Conservation (phyloP, 352 stramenopile genomes). For the Phytophthora pseudosyringae region DNA sequence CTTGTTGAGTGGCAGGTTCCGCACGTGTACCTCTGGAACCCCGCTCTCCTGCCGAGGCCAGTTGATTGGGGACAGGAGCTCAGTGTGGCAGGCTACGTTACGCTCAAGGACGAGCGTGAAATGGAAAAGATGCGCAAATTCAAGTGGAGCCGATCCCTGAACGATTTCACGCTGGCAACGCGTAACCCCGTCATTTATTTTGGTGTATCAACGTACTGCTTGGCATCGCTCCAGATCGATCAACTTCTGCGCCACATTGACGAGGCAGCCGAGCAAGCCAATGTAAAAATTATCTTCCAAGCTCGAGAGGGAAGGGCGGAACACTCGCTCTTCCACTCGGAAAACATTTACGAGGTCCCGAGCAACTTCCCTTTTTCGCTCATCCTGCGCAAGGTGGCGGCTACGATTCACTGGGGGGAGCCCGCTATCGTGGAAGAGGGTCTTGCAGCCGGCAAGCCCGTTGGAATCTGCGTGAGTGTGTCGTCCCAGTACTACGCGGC, state of each 20-base stretch:
- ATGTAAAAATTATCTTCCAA: slow-evolving; percentile 70
- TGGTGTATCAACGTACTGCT: slow-evolving; percentile 41
- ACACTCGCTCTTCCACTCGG: slow-evolving; percentile 27
- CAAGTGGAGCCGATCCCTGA: slow-evolving; percentile 40
- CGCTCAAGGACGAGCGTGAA: slow-evolving; percentile 38
- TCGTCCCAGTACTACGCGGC: slow-evolving; percentile 91
- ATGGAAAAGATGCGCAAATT: slow-evolving; percentile 36
- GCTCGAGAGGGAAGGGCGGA: slow-evolving; percentile 26
- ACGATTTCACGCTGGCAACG: slow-evolving; percentile 39
- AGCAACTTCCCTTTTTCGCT: slow-evolving; percentile 70
- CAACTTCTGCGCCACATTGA: slow-evolving; percentile 45
- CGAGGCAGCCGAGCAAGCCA: slow-evolving; percentile 32
- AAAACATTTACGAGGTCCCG: slow-evolving; percentile 48
- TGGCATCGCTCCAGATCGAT: slow-evolving; percentile 34
- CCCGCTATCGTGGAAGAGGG: slow-evolving; percentile 86
- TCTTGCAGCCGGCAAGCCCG: slow-evolving; percentile 81
- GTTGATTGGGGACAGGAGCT: slow-evolving; percentile 55
- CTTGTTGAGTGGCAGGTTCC: slow-evolving; percentile 51
- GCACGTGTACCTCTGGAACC: slow-evolving; percentile 55
- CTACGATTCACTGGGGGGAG: slow-evolving; percentile 76
- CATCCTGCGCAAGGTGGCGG: slow-evolving; percentile 80
- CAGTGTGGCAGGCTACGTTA: slow-evolving; percentile 46
- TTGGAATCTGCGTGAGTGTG: slow-evolving; percentile 90
- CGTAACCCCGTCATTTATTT: slow-evolving; percentile 47
- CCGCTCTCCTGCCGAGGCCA: slow-evolving; percentile 36